These are phyloP conservation scores for Colletotrichum sp. DNA, from an alignment of 2,329 filamentous ascomycete species.

Conservation along the genomic window DNA sequence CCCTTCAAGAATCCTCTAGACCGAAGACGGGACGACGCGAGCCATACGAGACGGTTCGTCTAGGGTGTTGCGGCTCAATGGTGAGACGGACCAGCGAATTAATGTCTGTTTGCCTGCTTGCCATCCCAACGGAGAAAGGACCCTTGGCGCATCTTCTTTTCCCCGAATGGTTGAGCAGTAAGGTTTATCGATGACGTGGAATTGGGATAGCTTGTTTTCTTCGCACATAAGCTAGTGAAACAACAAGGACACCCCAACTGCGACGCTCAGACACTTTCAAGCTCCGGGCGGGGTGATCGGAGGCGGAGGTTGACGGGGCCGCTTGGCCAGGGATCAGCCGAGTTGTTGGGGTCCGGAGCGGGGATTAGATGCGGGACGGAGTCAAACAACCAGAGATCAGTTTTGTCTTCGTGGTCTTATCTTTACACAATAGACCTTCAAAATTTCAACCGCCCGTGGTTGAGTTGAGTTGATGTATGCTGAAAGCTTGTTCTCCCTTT, in stretches of 20 bases:
- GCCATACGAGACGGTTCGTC: neutral
- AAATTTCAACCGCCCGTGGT: neutral
- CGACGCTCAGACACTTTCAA: neutral
- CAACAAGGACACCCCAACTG: neutral
- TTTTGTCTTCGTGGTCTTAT: neutral
- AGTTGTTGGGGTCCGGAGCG: neutral
- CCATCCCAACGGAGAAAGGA: neutral
- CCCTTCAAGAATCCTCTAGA: neutral
- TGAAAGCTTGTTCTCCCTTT: neutral
- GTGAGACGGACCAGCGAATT: constrained; percentile 2
- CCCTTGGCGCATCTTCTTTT: neutral
- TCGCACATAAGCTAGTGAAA: neutral
- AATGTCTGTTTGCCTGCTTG: neutral
- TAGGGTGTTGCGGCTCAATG: neutral
- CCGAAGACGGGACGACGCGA: constrained; percentile 7
- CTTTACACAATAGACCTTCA: neutral
- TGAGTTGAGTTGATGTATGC: neutral
- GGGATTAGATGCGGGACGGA: neutral
- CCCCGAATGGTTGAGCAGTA: neutral
- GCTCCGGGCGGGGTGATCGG: neutral
- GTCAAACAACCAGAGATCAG: neutral
- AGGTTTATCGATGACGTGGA: neutral
- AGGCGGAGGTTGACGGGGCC: neutral
- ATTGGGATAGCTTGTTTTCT: neutral
- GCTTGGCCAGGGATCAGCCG: neutral